Percentiles rank a stretch among this genome's conserved stretches.
phyloP scores from a whole-genome alignment of 352 stramenopile genomes.

The Pythium rishiriense region DNA sequence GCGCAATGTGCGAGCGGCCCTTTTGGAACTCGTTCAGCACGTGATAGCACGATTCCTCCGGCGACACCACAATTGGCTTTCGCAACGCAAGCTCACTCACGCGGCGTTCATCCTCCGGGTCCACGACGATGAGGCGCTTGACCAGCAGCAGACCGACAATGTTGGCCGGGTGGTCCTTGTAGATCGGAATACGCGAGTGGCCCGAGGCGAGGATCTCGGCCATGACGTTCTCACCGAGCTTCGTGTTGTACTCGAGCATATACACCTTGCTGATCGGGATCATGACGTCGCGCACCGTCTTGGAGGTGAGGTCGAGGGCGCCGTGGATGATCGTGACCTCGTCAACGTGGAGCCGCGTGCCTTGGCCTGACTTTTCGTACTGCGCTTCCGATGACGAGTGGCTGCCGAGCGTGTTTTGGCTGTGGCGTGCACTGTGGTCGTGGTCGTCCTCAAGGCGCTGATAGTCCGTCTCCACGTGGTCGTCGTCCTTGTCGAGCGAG shows the following conservation, averaged over 20 bases:
- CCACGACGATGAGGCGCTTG: slow-evolving; percentile 89
- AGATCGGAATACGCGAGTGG: slow-evolving; percentile 90
- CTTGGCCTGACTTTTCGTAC: slow-evolving; percentile 34
- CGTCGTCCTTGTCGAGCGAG: not conserved
- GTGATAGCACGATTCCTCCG: slow-evolving; percentile 81
- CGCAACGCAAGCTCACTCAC: slow-evolving; percentile 66
- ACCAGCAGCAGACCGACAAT: slow-evolving; percentile 88
- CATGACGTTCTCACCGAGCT: slow-evolving; percentile 73
- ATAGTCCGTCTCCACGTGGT: slow-evolving; percentile 1
- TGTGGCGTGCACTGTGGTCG: not conserved
- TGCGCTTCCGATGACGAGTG: not conserved
- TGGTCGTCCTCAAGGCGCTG: slow-evolving; percentile 8
- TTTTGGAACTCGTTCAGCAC: slow-evolving; percentile 93
- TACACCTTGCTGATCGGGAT: slow-evolving; percentile 87
- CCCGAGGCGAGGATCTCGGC: slow-evolving; percentile 83
- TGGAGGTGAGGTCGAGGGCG: slow-evolving; percentile 85
- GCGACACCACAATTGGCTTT: slow-evolving; percentile 80
- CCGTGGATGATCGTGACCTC: slow-evolving; percentile 89
- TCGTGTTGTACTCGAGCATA: slow-evolving; percentile 81
- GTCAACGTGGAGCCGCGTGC: slow-evolving; percentile 63
- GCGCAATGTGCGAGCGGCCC: slow-evolving; percentile 77
- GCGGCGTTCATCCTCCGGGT: slow-evolving; percentile 77
- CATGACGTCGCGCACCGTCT: slow-evolving; percentile 86
- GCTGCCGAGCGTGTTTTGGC: not conserved
- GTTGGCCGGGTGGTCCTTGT: slow-evolving; percentile 60